These are phyloP conservation scores for Penicillium maclennaniae DNA, from an alignment of 495 filamentous ascomycete genomes.

Conservation along the genomic window DNA sequence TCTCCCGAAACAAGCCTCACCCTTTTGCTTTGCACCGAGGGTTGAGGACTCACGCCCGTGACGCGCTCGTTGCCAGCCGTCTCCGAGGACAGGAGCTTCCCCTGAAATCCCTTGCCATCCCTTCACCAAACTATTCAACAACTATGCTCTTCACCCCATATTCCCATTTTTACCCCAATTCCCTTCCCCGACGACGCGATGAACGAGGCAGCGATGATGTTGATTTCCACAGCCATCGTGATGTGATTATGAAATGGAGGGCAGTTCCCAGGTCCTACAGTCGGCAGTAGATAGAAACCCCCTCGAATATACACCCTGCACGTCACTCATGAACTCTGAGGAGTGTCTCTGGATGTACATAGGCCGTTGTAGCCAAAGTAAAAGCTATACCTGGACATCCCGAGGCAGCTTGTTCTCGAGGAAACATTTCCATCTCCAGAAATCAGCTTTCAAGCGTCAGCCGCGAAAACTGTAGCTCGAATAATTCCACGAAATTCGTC, in stretches of 20 bases:
- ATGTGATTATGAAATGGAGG: conserved; percentile 28
- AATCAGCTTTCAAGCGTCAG: neutral
- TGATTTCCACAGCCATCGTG: conserved; percentile 26
- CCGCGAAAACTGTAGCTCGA: too few relatives aligned
- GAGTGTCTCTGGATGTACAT: neutral
- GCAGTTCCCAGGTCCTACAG: conserved; percentile 19
- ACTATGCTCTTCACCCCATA: conserved; percentile 10
- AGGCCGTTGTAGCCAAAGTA: neutral
- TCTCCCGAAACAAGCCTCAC: neutral
- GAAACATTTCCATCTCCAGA: neutral
- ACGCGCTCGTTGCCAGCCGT: conserved; percentile 7
- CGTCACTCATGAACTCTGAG: neutral
- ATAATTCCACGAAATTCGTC: too few relatives aligned
- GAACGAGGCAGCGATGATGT: conserved; percentile 30
- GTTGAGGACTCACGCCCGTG: conserved; percentile 6
- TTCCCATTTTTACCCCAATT: conserved; percentile 9
- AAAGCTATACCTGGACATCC: neutral
- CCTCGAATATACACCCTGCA: conserved; percentile 40
- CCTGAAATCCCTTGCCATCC: conserved; percentile 15
- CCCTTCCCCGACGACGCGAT: conserved; percentile 22
- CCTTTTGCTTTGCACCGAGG: neutral
- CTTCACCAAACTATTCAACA: conserved; percentile 6
- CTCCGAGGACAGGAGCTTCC: conserved; percentile 14
- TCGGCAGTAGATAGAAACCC: conserved; percentile 43
- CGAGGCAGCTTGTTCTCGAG: conserved; percentile 1